Base-by-base conservation (phyloP, 2,329 filamentous ascomycete genomes). In the Monilinia fructicola region DNA sequence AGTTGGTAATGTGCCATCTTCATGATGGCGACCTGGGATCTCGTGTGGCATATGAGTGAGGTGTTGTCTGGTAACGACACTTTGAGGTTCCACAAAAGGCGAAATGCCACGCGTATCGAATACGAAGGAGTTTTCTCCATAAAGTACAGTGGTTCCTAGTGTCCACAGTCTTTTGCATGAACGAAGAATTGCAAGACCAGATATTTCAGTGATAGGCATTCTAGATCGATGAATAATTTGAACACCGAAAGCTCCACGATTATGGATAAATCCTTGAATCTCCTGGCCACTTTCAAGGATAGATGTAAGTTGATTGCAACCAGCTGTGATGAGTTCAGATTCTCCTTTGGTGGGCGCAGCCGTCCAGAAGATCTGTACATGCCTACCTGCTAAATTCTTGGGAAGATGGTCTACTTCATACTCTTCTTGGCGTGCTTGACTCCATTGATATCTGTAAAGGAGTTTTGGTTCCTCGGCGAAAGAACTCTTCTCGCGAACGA, bases 391-490 rank as follows among this genome's bases (percentile, higher is more conserved):
- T 12, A 59, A 7, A 35, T 6, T 46, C 0, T 31, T 28, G 1
- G 55, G 26, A n/a, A 46, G 40, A n/a, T 3, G 14, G n/a, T 59
- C 2, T 3, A 21, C 21, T 46, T 59, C 40, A 9, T 59, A 46
- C 31, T 23, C 16, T 44, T 59, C 40, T 35, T 59, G 40, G 14
- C 55, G 55, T 59, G 55, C 40, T 10, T 59, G 40, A 3, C 55
- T 59, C 55, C 40, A 59, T 31, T 59, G 55, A 44, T 46, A 59
- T 10, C 2, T 31, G 21, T 46, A 46, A 31, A 21, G 12, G n/a
- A 56, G 11, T 12, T 26, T 14, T 5, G 54, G 38, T 3, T 31
- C 12, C 1, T 31, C 23, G 1, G 18, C 54, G 16, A 16, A 14
- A 28, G 16, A 16, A 12, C 9, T 31, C 16, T 31, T 58, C 28